Evolutionary conservation across 1,284 basidiomycete genomes (phyloP).

Genomic region (Mycena citricolor): DNA sequence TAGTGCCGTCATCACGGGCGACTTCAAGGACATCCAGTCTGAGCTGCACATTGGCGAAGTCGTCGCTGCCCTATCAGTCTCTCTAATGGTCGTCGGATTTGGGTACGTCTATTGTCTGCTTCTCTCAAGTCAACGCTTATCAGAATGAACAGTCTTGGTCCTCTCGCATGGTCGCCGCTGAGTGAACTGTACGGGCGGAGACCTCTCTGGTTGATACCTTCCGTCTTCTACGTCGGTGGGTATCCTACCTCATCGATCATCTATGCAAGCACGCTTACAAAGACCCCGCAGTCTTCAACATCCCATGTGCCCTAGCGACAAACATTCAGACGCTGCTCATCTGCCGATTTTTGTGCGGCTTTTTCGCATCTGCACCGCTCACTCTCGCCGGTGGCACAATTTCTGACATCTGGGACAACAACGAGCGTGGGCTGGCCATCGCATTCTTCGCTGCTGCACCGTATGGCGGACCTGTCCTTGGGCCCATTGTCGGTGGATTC

Average conservation of each 20-base stretch:
- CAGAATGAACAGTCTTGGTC: conserved; percentile 26
- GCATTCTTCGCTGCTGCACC: conserved; percentile 25
- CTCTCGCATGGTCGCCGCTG: conserved; percentile 35
- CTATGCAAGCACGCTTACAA: not conserved
- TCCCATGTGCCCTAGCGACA: conserved; percentile 46
- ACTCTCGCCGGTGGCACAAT: conserved; percentile 40
- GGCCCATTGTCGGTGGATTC: conserved; percentile 44
- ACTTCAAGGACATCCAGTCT: conserved; percentile 49
- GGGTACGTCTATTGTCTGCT: conserved; percentile 22
- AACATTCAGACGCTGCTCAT: conserved; percentile 60
- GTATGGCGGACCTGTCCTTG: conserved; percentile 35
- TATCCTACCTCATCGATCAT: not conserved
- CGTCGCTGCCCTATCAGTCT: conserved; percentile 30
- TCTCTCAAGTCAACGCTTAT: conserved; percentile 17
- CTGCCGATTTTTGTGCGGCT: conserved; percentile 62
- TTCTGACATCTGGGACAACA: conserved; percentile 26
- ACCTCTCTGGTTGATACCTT: conserved; percentile 48
- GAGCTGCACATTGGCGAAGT: conserved; percentile 28
- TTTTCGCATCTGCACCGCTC: conserved; percentile 43
- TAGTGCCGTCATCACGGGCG: conserved; percentile 39
- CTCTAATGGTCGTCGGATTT: conserved; percentile 33
- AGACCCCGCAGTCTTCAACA: conserved; percentile 29
- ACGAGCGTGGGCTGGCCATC: conserved; percentile 25
- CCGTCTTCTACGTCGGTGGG: conserved; percentile 43
- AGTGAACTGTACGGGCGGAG: conserved; percentile 42